Base-by-base conservation (phyloP, 768 basidiomycete genomes). In the Psilocybe sp. region DNA sequence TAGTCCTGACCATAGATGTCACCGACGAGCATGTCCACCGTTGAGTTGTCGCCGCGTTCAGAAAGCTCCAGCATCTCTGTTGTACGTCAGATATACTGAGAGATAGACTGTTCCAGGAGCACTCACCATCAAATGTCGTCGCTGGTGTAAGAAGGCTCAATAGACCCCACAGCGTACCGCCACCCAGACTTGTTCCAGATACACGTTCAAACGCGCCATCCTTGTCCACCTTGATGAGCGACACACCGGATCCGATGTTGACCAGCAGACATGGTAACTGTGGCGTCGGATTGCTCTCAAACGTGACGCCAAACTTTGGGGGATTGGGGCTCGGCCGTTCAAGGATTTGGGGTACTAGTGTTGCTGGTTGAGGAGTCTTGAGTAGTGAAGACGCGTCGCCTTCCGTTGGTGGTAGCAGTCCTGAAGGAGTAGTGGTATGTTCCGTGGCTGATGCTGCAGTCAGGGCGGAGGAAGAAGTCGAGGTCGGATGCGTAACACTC, bases 1-100 rank as follows among this genome's bases (percentile, higher is more conserved):
- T 98, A 98, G 71, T 98, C 97, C 58, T 92, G 88, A n/a, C 97
- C 92, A 66, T 97, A 99, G 59, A 99, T 99, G 71, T 99, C 97
- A 33, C 97, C 96, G 40, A 99, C 95, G 42, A 98, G 85, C 96
- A 98, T 98, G 68, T 99, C 97, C 12, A 98, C 95, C 5, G 79
- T 78, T 38, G 89, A 82, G 64, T 99, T 98, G 70, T 97, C 92
- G 35, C 97, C 97, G 63, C 80, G 67, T 69, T 99, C 97, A 0
- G 97, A 97, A 16, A 99, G 77, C 7, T 84, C 81, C 57, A 99
- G 75, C 96, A 99, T 99, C 68, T 98, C 97, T 99, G 71, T 51
- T 49, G 12, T 19, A 7, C 12, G 33, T n/a, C 15, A 35, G 34
- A 36, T 3, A 19, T 23, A 38, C 45, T 15, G 16, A 48, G 40